Conservation (phyloP, 23 red algal species). For the Gracilaria domingensis region DNA sequence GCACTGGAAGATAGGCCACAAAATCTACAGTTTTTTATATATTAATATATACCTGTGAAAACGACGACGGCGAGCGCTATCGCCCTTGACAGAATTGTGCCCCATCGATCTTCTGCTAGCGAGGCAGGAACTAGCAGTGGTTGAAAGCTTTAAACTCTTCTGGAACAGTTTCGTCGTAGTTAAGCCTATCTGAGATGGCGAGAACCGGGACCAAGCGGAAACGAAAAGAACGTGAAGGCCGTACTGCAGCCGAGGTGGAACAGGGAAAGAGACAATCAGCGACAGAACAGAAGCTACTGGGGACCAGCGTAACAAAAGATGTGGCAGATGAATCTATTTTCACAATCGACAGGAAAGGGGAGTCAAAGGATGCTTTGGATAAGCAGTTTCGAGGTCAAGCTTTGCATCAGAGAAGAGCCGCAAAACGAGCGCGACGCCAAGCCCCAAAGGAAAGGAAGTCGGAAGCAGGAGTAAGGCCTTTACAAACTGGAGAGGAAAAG, state of each 20-base stretch:
- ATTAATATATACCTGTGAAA: not conserved
- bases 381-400: slow-evolving; percentile 53
- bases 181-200: not conserved
- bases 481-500: not conserved
- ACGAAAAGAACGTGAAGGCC: slow-evolving; percentile 48
- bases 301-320: slow-evolving; percentile 20
- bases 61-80: not conserved
- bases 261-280: slow-evolving; percentile 2
- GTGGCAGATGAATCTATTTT: slow-evolving; percentile 42
- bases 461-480: slow-evolving; percentile 10
- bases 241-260: slow-evolving; percentile 39
- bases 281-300: slow-evolving; percentile 46
- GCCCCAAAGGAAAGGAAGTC: slow-evolving; percentile 58
- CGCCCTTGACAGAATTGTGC: too few relatives aligned
- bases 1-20: not conserved
- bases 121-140: too few relatives aligned
- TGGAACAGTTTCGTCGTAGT: not conserved
- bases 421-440: slow-evolving; percentile 56
- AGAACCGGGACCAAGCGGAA: slow-evolving; percentile 66
- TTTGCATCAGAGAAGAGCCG: slow-evolving; percentile 35
- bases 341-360: slow-evolving; percentile 38
- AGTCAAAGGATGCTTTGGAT: slow-evolving; percentile 37
- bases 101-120: too few relatives aligned
- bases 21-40: not conserved
- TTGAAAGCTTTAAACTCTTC: not conserved